Evolutionary conservation across 2,329 filamentous ascomycete species (phyloP).

Genomic region (Trichoderma sp.): DNA sequence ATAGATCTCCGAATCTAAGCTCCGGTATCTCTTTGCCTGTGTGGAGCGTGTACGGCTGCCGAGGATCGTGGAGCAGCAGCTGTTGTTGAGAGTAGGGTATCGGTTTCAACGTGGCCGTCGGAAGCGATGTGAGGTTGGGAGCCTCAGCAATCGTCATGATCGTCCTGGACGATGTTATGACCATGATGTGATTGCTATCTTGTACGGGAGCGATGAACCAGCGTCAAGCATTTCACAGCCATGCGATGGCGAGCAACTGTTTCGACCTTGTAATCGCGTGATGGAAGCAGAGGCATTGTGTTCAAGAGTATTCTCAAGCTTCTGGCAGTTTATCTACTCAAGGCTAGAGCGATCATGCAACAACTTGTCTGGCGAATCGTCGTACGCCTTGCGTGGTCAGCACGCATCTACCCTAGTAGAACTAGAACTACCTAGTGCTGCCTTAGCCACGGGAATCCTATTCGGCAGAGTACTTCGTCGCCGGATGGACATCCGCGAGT

Average conservation of each 20-base stretch:
- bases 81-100: conserved; percentile 17
- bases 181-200: not conserved
- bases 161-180: conserved; percentile 1
- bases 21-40: conserved; percentile 13
- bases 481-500: not conserved
- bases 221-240: not conserved
- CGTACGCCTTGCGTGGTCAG: conserved; percentile 9
- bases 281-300: conserved; percentile 2
- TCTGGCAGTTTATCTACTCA: conserved; percentile 8
- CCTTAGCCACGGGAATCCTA: not conserved
- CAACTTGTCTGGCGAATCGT: not conserved
- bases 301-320: not conserved
- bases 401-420: not conserved
- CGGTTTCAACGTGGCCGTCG: not conserved
- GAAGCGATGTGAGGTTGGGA: conserved; percentile 1
- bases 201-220: not conserved
- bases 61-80: conserved; percentile 15
- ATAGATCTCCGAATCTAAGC: conserved; percentile 24
- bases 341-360: not conserved
- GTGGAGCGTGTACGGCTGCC: conserved; percentile 22
- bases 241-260: not conserved
- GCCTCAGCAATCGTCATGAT: conserved; percentile 14
- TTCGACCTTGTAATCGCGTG: conserved; percentile 6
- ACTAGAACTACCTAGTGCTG: not conserved
- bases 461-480: not conserved